Evolutionary conservation across 2,329 filamentous ascomycete species (phyloP), one percentile per base, ranked within the genome.

Genomic region (Cytospora piceae): DNA sequence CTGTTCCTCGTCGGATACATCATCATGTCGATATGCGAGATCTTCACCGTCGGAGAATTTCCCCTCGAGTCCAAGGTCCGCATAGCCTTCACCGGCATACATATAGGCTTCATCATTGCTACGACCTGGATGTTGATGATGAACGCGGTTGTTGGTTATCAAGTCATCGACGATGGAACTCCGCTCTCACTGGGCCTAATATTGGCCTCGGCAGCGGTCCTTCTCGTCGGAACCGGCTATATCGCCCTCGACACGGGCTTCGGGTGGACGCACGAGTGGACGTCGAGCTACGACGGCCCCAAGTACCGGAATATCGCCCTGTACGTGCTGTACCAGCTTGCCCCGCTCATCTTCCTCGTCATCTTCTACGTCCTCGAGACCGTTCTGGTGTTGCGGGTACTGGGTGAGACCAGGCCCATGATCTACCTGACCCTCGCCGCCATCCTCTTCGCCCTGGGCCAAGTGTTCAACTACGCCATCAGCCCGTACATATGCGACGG

Each of bases 401-500:
- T 99, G 1, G 93, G 93, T 66, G 95, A 99, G 80, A 85, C 85
- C 69, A 90, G 92, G 68, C 95, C 95, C n/a, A 94, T 99, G 93
- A 84, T 95, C 67, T 97, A 95, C 76, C 86, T 98, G 24, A 78
- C 82, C 2, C 84, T 81, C 1, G 93, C 94, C 0, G 89, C 84
- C 2, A 72, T 98, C 2, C 83, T 97, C 20, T 99, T 99, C 75
- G 93, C 92, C 31, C 85, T 96, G 65, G 94, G 93, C 22, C 95
- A 99, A 75, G 86, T 99, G 70, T 99, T 99, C 85, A 92, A 97
- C 80, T 99, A 97, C 76, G 91, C 94, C 65, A 85, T 97, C 78
- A 98, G 94, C 82, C 86, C 89, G 17, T 90, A 97, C 76, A 93
- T 99, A 68, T 99, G 95, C 82, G 83, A 89, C 27, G 92, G 92